Conservation (phyloP, 2,329 filamentous ascomycete genomes). For the Neonectria coccinea region DNA sequence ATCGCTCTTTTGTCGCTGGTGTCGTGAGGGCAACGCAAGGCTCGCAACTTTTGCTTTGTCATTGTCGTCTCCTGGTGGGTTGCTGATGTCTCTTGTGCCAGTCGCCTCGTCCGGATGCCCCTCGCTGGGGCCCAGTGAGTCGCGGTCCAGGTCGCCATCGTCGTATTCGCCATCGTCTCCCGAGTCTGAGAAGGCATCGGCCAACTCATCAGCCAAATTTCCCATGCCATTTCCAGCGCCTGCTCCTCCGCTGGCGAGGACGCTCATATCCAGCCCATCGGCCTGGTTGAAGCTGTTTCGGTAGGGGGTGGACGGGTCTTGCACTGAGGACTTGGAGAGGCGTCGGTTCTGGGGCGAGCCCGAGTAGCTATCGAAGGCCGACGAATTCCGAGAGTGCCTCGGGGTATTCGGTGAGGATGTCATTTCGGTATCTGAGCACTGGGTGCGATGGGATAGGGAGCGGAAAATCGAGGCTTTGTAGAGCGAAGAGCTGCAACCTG, state of each 20-base stretch:
- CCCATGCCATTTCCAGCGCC: constrained; percentile 71
- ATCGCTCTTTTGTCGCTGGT: constrained; percentile 66
- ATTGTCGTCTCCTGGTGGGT: constrained; percentile 33
- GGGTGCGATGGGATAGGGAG: constrained; percentile 17
- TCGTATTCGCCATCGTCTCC: constrained; percentile 68
- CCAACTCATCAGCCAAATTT: constrained; percentile 84
- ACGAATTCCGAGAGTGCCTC: constrained; percentile 69
- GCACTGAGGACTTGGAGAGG: constrained; percentile 63
- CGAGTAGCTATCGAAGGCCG: constrained; percentile 62
- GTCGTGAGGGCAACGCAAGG: constrained; percentile 60
- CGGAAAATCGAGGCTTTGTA: constrained; percentile 18
- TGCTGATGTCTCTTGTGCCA: constrained; percentile 22
- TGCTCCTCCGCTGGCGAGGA: constrained; percentile 57
- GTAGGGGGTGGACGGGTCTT: constrained; percentile 63
- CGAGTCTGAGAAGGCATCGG: constrained; percentile 76
- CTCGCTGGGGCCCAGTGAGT: constrained; percentile 26
- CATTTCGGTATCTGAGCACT: constrained; percentile 43
- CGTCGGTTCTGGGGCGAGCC: constrained; percentile 61
- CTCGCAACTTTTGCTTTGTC: constrained; percentile 53
- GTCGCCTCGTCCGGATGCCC: constrained; percentile 32
- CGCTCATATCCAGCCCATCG: constrained; percentile 60
- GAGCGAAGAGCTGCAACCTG: constrained; percentile 17
- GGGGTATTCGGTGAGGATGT: constrained; percentile 65
- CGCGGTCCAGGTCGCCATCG: constrained; percentile 54
- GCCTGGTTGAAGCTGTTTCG: constrained; percentile 62